A percentile compares a stretch with the other conserved stretches of the same genome.
Conservation (phyloP, 768 basidiomycete genomes). For the Leccinum broughii region DNA sequence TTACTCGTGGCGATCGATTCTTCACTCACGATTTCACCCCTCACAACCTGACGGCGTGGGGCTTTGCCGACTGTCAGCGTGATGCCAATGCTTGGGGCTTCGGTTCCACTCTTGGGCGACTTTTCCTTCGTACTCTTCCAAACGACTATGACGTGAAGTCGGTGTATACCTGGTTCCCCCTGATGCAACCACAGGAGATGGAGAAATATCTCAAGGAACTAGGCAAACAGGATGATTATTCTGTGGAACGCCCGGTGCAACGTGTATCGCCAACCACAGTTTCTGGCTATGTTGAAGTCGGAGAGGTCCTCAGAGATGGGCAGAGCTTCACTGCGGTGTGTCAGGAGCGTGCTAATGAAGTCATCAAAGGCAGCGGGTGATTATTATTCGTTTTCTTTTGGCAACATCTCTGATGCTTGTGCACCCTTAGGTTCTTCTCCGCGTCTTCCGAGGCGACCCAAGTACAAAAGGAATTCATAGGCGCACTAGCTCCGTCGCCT, state of each 20-base stretch:
- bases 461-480: conserved; percentile 48
- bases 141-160: conserved; percentile 67
- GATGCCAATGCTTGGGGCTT: conserved; percentile 71
- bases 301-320: conserved; percentile 49
- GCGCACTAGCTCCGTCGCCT: conserved; percentile 47
- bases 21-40: conserved; percentile 83
- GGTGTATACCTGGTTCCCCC: conserved; percentile 84
- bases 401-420: conserved; percentile 1
- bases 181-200: conserved; percentile 79
- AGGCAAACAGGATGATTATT: conserved; percentile 54
- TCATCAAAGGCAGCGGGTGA: conserved; percentile 64
- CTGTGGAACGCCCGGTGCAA: conserved; percentile 48
- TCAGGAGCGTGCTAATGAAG: conserved; percentile 46
- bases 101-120: conserved; percentile 66
- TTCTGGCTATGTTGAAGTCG: conserved; percentile 50
- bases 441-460: conserved; percentile 41
- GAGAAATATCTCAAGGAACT: conserved; percentile 55
- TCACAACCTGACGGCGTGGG: conserved; percentile 80
- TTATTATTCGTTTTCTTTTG: conserved; percentile 8
- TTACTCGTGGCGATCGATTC: conserved; percentile 83
- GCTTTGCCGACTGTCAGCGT: conserved; percentile 79
- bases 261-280: conserved; percentile 34
- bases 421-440: conserved; percentile 57
- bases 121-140: conserved; percentile 75
- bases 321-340: conserved; percentile 51